Evolutionary conservation across 129 eudicot genomes (phyloP), one percentile per base, ranked within the genome.

Genomic region (Chrysanthemum seticuspe): DNA sequence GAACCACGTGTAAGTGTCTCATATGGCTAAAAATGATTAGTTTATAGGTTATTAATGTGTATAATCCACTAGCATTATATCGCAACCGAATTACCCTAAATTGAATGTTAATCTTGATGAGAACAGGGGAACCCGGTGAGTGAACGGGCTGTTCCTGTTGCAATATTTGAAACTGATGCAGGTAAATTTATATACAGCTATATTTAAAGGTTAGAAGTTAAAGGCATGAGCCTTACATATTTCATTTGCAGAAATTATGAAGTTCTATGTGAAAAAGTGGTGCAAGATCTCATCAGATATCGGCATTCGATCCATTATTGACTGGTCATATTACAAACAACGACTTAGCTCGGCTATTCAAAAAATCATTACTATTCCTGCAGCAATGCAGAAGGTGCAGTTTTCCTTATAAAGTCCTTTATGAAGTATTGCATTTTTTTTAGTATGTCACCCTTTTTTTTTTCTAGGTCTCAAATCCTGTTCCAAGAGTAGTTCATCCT

Each of bases 61-160:
- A 51, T 58, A 58, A 69, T 47, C 19, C 21, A 50, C n/a, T 65
- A 36, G 47, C 69, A 60, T 48, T 3, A 44, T 34, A n/a, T 21
- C 18, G 12, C n/a, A 49, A 40, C 2, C 10, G 10, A 40, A 40
- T 40, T 25, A 27, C 69, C 49, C 15, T 21, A 34, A 27, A 13
- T 72, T 13, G 16, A 76, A 61, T 72, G 34, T 45, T 49, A 76
- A 65, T 81, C 50, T 67, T 63, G 44, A 70, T 62, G 84, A 51
- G 82, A 80, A 71, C 87, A 95, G 99, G 99, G 99, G 65, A 85
- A 86, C 60, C 97, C 99, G 14, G 99, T 95, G 67, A 95, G 99
- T 16, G 99, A 91, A 81, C 91, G 99, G 52, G 99, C 97, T 34
- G 87, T 95, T 76, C 99, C 99, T 69, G 99, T 95, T 81, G 99